Base-by-base conservation (phyloP, 441 rosid species). In the California macrophylla region DNA sequence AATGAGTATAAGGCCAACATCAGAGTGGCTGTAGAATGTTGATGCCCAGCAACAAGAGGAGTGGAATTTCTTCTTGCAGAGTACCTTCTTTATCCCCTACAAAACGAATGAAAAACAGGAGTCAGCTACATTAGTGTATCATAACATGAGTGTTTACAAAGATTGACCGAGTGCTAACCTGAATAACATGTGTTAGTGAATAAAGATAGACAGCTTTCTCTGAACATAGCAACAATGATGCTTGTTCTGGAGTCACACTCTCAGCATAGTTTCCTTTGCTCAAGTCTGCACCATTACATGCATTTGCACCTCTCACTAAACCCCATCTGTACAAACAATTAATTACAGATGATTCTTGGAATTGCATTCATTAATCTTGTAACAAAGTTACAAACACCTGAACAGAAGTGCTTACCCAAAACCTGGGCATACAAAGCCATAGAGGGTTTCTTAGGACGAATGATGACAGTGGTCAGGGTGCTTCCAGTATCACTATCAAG, bases 1-100 rank as follows among this genome's bases (percentile, higher is more conserved):
- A 66, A 87, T 81, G 75, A 94, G 97, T 9, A 84, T 73, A 54
- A 91, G 94, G 77, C 96, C 96, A 69, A 85, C 80, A 80, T 85
- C 85, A 15, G 94, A 80, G 38, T 79, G 76, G 76, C 82, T 70
- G 67, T 67, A 74, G 71, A 94, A 87, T 34, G 88, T 81, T 52
- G 96, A 90, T 78, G 97, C 97, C 86, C 86, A 94, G 85, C 87
- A 90, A 77, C 93, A 87, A 24, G 84, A 75, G 66, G 92, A 86
- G 62, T 73, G 77, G 16, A 91, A 91, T 84, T 90, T 94, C 85
- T 90, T 94, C 93, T 91, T 94, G 77, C 83, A 81, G 32, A 73
- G 80, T 54, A 91, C 85, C 83, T 87, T 94, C 87, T 89, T 91
- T 45, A 89, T 81, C 72, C 97, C 98, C 88, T 86, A 77, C 16